These are phyloP conservation scores for Neurospora hispaniola DNA, from an alignment of 495 filamentous ascomycete genomes.

Conservation along the genomic window DNA sequence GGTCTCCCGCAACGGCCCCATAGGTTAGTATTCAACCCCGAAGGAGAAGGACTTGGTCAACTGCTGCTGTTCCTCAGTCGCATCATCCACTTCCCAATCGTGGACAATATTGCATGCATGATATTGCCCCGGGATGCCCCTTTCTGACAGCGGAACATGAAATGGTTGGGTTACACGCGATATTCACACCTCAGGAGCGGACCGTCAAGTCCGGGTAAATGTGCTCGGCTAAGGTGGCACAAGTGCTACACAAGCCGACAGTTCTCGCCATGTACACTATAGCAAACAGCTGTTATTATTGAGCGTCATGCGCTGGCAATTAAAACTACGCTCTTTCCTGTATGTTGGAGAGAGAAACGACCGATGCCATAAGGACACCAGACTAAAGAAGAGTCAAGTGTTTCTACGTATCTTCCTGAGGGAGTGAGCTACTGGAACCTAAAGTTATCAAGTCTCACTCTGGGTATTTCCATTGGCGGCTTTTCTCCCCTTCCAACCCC, in stretches of 20 bases:
- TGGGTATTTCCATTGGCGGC: not conserved
- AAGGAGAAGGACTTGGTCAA: not conserved
- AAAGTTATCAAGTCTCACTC: not conserved
- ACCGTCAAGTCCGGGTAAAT: not conserved
- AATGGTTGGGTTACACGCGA: not conserved
- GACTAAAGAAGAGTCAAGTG: not conserved
- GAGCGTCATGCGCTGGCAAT: not conserved
- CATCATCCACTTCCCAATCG: not conserved
- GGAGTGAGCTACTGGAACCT: too few species aligned
- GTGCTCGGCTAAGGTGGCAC: not conserved
- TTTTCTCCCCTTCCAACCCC: not conserved
- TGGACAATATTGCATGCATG: not conserved
- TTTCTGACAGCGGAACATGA: not conserved
- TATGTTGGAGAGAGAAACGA: not conserved
- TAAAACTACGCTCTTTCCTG: not conserved
- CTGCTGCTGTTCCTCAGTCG: not conserved
- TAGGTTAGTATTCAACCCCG: not conserved
- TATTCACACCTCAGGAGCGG: not conserved
- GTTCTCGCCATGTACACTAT: not conserved
- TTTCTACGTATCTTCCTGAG: too few species aligned
- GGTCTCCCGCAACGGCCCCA: not conserved
- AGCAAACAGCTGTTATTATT: not conserved
- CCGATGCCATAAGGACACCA: not conserved
- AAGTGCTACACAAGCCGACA: not conserved
- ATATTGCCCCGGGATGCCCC: not conserved